These are phyloP conservation scores for Arthrobotrys musiformis DNA, from an alignment of 2,329 filamentous ascomycete genomes.

Conservation along the genomic window DNA sequence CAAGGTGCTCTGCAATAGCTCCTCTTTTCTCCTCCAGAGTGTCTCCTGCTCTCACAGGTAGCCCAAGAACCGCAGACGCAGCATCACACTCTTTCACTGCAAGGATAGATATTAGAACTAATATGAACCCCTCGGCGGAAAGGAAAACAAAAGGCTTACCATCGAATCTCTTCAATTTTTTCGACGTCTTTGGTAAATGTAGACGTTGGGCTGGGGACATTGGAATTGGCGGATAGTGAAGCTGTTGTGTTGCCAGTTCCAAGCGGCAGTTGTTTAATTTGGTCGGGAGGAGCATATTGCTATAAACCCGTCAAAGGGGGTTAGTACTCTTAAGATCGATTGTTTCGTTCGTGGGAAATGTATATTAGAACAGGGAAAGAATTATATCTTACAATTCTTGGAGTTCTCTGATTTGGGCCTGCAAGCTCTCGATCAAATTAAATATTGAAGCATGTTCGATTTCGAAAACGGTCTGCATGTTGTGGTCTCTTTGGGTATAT, in stretches of 20 bases:
- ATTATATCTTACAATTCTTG: neutral
- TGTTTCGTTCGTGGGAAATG: no score
- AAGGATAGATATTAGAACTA: neutral
- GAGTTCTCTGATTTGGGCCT: neutral
- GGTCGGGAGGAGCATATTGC: neutral
- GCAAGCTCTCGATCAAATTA: neutral
- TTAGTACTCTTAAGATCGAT: neutral
- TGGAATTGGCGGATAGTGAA: conserved; percentile 1
- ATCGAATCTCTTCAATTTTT: neutral
- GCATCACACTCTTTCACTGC: neutral
- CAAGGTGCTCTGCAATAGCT: neutral
- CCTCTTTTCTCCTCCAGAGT: neutral
- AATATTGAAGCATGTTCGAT: neutral
- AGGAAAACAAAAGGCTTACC: neutral
- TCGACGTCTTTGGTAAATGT: neutral
- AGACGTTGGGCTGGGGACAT: conserved; percentile 6
- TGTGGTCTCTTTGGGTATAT: neutral
- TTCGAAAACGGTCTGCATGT: neutral
- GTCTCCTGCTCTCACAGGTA: neutral
- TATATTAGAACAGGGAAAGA: no score
- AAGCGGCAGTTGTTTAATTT: conserved; percentile 6
- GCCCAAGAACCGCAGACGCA: neutral
- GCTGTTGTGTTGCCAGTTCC: neutral
- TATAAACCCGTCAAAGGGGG: neutral
- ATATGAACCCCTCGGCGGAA: no score